Base-by-base conservation (phyloP, 129 eudicot genomes). In the Mikania micrantha region DNA sequence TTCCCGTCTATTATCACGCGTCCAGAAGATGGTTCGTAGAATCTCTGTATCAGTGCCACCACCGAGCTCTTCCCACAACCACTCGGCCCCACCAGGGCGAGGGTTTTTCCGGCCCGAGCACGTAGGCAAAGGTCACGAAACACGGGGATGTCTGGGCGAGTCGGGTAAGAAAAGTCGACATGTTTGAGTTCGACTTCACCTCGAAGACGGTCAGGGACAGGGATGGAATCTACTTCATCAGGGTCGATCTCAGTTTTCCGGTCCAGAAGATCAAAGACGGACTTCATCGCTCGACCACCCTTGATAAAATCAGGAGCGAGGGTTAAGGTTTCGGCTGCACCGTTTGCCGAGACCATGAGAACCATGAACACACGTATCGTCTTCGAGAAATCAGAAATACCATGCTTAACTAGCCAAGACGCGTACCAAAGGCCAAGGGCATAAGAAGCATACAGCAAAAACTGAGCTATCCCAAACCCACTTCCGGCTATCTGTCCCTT, bases 381-480 rank as follows among this genome's bases (percentile, higher is more conserved):
- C 72, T 88, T 88, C 3, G 98, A 88, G 84, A 91, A 91, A 68
- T 91, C 98, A 0, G 98, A 91, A 69, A 91, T 88, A 6, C 98
- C 96, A 25, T 91, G 96, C 77, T 84, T 88, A 13, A 91, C 96
- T 9, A 91, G 98, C 98, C 98, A 91, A 5, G 96, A 85, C 3
- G 98, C 93, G 29, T 91, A 91, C 98, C 98, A 91, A 7, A 91
- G 85, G 22, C 98, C 98, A 3, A 91, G 77, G 5, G 98, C 98
- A 11, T 91, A 91, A 44, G 98, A 91, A 36, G 96, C 95, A 64
- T 91, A 88, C 11, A 91, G 94, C 21, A 83, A 66, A 77, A 91
- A 91, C 42, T 91, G 98, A 13, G 98, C 96, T 17, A 88, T 75
- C 24, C 98, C 98, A 20, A 88, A 91, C 32, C 94, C 95, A 61